Evolutionary conservation across 768 basidiomycete genomes (phyloP), one percentile per base, ranked within the genome.

Genomic region (Amanita muscaria): DNA sequence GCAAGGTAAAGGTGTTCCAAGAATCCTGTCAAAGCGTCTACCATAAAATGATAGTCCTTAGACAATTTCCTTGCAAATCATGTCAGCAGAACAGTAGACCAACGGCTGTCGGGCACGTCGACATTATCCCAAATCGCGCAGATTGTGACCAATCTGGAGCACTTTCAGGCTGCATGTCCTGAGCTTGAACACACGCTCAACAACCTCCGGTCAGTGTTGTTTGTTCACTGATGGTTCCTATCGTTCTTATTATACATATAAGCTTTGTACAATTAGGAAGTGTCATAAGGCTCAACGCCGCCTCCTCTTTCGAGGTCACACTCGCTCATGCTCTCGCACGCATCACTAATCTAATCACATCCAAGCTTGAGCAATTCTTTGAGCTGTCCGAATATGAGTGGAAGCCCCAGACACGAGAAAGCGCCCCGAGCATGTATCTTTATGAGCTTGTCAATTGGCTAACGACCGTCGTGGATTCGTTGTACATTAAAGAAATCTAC

Each of bases 381-480:
- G 96, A 90, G 48, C 71, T 94, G 33, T 85, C 93, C 3, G 89
- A 94, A 63, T 97, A 97, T 59, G 82, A 93, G 55, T 98, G 92
- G 92, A 85, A 83, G 27, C 86, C 90, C 7, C 66, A 70, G 25
- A 60, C 67, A 9, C 76, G 78, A 25, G 83, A 88, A 58, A 71
- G 75, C 47, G 79, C 79, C 27, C 90, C 93, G 34, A 93, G 89
- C 74, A 84, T 85, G 76, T 97, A 97, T 63, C 72, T 98, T 2
- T 85, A 90, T 59, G 94, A 97, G 61, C 77, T 98, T 55, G 78
- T 94, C 59, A 92, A 91, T 59, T 99, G 93, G 87, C 73, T 98
- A 42, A 93, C 85, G 30, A 96, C 93, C 1, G 88, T 96, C 44
- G 90, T 99, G 38, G 96, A 98, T 61, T 89, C 79, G 47, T 79